Evolutionary conservation across 352 stramenopile genomes (phyloP), one percentile per base, ranked within the genome.

Genomic region (Pythium aphanidermatum): DNA sequence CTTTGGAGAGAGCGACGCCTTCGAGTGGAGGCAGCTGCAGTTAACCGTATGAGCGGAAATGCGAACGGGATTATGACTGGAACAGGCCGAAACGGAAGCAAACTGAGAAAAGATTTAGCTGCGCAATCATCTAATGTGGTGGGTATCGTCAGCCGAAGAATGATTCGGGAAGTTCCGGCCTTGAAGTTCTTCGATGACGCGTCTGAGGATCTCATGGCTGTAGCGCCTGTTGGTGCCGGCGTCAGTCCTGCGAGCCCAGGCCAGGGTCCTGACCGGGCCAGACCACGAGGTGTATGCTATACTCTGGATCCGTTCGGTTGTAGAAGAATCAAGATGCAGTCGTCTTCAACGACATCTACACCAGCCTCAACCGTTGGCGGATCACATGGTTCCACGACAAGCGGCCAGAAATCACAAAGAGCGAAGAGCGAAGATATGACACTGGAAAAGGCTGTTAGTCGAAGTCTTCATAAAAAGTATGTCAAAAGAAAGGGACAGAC

Each of bases 141-240:
- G 8, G 75, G 74, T 16, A 88, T 91, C 31, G 50, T 91, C 54
- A 86, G 75, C 46, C 70, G 70, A 8, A 65, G 74, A n/a, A 58
- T 88, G 47, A 82, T 88, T 33, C 65, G 74, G 20, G 70, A 87
- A 24, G 74, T 91, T 14, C 79, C 74, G 0, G 79, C 79, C 4
- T 59, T 91, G 19, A 83, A 86, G 33, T 91, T 88, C 60, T 91
- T 91, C 39, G 72, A 86, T 44, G 73, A 83, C 45, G 51, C 65
- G 11, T 34, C 12, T 11, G 52, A 31, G n/a, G n/a, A n/a, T n/a
- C n/a, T n/a, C n/a, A n/a, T n/a, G n/a, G n/a, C n/a, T n/a, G n/a
- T n/a, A n/a, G n/a, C n/a, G n/a, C n/a, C n/a, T n/a, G n/a, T 21
- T 21, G n/a, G 11, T 8, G 13, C 13, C 16, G 17, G 13, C 19